Base-by-base conservation (phyloP, 768 basidiomycete species). In the Candolleomyces aberdarensis region DNA sequence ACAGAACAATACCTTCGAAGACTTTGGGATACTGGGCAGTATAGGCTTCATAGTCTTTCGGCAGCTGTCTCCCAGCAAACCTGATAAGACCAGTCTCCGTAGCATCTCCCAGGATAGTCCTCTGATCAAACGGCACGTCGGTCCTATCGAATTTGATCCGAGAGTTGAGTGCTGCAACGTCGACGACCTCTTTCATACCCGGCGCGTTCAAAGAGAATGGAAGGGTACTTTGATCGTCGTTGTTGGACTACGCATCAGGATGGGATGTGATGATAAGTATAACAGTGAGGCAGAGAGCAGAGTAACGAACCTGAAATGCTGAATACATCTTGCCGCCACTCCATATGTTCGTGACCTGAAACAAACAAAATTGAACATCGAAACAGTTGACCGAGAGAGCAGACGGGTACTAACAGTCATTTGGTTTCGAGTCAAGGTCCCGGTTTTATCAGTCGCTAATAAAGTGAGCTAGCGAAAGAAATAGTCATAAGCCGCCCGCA, bases 1-100 rank as follows among this genome's bases (percentile, higher is more conserved):
- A 8, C 3, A 19, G 5, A 46, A 49, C n/a, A 19, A 60, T 57
- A 76, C 78, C 73, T 74, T 88, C 86, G 62, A 89, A 89, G n/a
- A 83, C 83, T 64, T 87, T 87, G 7, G 82, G 76, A 64, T 79
- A 74, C 20, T 69, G 71, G 71, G 79, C 80, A 65, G 80, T 69
- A 62, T 84, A 79, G 13, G 64, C 74, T 64, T 88, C 87, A 63
- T 85, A 89, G 60, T 83, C 80, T 0, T 72, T 60, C 39, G 72
- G 68, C 10, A 87, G 68, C 62, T 79, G 76, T 43, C 82, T 81
- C 7, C 85, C 86, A 32, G 86, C 85, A 69, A 89, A 88, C 43
- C 86, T 83, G 29, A 84, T 82, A 46, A 89, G 74, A 19, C 87
- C 87, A n/a, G 86, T 87, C 73, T 89, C 87, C 3, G 87, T 89